These are phyloP conservation scores for Cladobotryum protrusum DNA, from an alignment of 2,329 filamentous ascomycete genomes.

Conservation along the genomic window DNA sequence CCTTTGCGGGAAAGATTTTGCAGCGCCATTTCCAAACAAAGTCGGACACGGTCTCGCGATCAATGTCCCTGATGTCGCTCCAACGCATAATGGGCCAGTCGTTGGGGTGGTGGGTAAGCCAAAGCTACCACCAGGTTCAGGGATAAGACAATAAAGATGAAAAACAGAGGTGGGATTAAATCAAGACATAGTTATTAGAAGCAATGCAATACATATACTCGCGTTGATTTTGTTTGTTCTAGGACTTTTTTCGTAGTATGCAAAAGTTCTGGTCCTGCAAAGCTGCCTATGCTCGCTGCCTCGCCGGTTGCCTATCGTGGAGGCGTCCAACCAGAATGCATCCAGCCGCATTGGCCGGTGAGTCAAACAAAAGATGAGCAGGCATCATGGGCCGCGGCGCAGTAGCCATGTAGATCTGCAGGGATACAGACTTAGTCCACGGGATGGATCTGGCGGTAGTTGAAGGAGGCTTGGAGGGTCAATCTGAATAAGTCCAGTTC, in stretches of 20 bases:
- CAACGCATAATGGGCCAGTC: background rate
- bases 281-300: conserved; percentile 5
- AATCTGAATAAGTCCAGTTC: too few species aligned
- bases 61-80: conserved; percentile 7
- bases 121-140: too few species aligned
- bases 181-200: background rate
- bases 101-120: background rate
- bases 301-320: conserved; percentile 6
- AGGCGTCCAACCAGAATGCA: conserved; percentile 8
- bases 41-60: conserved; percentile 21
- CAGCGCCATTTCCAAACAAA: conserved; percentile 27
- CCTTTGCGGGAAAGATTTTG: conserved; percentile 21
- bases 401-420: too few species aligned
- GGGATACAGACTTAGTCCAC: too few species aligned
- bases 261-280: background rate
- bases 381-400: too few species aligned
- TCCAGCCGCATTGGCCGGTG: conserved; percentile 1
- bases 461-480: background rate
- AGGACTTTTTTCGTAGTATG: background rate
- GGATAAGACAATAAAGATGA: background rate
- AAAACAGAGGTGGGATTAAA: background rate
- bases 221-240: background rate
- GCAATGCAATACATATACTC: background rate
- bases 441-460: too few species aligned
- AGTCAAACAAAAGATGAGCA: background rate